These are phyloP conservation scores for Pseudogymnoascus sp. DNA, from an alignment of 2,329 filamentous ascomycete genomes.

Conservation along the genomic window DNA sequence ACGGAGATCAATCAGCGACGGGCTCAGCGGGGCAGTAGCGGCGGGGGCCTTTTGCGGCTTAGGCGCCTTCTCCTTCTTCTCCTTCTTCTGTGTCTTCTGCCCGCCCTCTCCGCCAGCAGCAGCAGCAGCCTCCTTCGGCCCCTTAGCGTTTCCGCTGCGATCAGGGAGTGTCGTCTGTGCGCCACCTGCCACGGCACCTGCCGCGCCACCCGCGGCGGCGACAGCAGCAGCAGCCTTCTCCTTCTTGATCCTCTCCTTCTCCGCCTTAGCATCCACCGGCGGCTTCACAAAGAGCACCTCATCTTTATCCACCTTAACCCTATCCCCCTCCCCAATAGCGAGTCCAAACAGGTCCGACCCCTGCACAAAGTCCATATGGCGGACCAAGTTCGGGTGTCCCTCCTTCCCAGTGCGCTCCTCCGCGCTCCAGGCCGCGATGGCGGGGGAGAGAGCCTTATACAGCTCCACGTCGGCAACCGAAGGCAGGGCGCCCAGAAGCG, in stretches of 20 bases:
- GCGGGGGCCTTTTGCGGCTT: conserved; percentile 63
- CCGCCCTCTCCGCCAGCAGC: conserved; percentile 30
- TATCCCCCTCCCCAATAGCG: conserved; percentile 61
- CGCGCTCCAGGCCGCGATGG: conserved; percentile 69
- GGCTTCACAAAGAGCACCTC: conserved; percentile 83
- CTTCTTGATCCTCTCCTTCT: conserved; percentile 96
- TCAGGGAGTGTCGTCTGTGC: conserved; percentile 46
- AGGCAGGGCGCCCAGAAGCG: conserved; percentile 80
- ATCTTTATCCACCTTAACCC: conserved; percentile 69
- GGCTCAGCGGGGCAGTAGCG: conserved; percentile 68
- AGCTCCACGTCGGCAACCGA: conserved; percentile 79
- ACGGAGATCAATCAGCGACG: conserved; percentile 83
- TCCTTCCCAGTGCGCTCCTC: conserved; percentile 86
- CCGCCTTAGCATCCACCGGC: conserved; percentile 81
- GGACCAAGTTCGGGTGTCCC: conserved; percentile 84
- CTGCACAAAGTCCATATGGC: conserved; percentile 90
- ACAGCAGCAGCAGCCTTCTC: conserved; percentile 70
- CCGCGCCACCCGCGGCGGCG: conserved; percentile 33
- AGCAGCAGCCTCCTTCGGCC: conserved; percentile 29
- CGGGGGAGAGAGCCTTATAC: conserved; percentile 68
- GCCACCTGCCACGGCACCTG: conserved; percentile 24
- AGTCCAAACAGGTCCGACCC: conserved; percentile 71
- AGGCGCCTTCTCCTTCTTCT: conserved; percentile 83
- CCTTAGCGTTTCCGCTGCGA: conserved; percentile 48
- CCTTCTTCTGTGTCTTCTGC: conserved; percentile 61